These are phyloP conservation scores for Monosporascus sp. DNA, from an alignment of 2,329 filamentous ascomycete genomes.

Conservation along the genomic window DNA sequence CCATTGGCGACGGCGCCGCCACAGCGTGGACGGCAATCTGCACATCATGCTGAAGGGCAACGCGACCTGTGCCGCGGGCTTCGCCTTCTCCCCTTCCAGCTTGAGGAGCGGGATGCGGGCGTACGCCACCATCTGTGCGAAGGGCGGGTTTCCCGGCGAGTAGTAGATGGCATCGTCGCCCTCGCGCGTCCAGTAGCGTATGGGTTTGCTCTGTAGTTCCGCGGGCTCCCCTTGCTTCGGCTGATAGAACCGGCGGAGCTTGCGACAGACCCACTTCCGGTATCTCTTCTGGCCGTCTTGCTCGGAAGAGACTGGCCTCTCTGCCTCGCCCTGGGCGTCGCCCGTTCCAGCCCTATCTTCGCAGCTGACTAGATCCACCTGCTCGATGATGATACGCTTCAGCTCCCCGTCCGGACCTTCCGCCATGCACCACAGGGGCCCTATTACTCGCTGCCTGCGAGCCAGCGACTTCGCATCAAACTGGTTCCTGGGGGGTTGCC, in stretches of 20 bases:
- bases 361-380: conserved; percentile 9
- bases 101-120: conserved; percentile 25
- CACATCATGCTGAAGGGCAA: background rate
- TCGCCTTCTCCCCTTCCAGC: conserved; percentile 29
- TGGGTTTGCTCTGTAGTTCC: background rate
- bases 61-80: conserved; percentile 17
- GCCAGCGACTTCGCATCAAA: conserved; percentile 43
- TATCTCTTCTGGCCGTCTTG: too few relatives aligned
- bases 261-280: background rate
- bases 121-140: background rate
- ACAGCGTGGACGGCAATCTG: background rate
- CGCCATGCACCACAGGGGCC: conserved; percentile 57
- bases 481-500: conserved; percentile 46
- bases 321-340: background rate
- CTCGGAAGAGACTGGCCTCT: background rate
- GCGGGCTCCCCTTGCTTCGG: background rate
- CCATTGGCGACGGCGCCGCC: background rate
- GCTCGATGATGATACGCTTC: conserved; percentile 36
- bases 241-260: background rate
- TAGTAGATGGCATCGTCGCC: background rate
- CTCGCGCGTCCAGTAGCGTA: background rate
- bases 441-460: conserved; percentile 55
- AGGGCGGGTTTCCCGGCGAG: conserved; percentile 7
- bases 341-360: background rate
- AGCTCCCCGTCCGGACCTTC: conserved; percentile 8